A percentile compares a stretch with the other conserved stretches of the same genome.
phyloP scores from a whole-genome alignment of 2,329 filamentous ascomycete genomes.

The Claviceps cyperi region DNA sequence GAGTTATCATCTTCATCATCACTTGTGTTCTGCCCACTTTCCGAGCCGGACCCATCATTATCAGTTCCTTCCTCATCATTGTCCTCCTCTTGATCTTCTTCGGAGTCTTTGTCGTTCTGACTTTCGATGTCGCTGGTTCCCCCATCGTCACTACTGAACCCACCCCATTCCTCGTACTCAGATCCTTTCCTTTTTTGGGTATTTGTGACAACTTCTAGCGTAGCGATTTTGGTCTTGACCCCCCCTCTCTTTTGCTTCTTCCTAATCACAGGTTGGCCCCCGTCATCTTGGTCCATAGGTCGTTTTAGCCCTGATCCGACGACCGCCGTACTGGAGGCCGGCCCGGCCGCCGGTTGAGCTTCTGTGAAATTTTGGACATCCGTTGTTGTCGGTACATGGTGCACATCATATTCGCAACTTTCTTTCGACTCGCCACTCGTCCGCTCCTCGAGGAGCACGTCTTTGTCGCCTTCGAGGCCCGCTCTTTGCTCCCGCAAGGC shows the following conservation, averaged over 20 bases:
- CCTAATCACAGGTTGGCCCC: conserved; percentile 67
- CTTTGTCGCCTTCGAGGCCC: conserved; percentile 41
- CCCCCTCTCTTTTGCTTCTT: conserved; percentile 63
- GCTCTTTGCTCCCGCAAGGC: conserved; percentile 50
- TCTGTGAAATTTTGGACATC: neutral
- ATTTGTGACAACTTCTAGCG: conserved; percentile 26
- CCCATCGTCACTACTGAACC: conserved; percentile 40
- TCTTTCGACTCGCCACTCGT: conserved; percentile 17
- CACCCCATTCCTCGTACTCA: conserved; percentile 42
- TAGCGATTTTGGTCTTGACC: conserved; percentile 36
- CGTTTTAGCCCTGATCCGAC: conserved; percentile 74
- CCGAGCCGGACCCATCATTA: conserved; percentile 17
- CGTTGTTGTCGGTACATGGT: conserved; percentile 1
- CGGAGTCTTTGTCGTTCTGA: conserved; percentile 12
- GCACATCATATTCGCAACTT: conserved; percentile 11
- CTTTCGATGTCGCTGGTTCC: conserved; percentile 2
- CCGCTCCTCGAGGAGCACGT: conserved; percentile 35
- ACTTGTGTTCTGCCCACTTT: conserved; percentile 11
- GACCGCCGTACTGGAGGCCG: neutral
- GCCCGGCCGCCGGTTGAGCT: neutral
- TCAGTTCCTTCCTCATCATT: conserved; percentile 12
- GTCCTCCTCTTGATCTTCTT: conserved; percentile 14
- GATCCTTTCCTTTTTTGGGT: conserved; percentile 20
- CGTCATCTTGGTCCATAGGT: conserved; percentile 65
- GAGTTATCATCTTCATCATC: conserved; percentile 18